Conservation (phyloP, 371 early-diverging fungal genomes). For the Mortierella sp. region DNA sequence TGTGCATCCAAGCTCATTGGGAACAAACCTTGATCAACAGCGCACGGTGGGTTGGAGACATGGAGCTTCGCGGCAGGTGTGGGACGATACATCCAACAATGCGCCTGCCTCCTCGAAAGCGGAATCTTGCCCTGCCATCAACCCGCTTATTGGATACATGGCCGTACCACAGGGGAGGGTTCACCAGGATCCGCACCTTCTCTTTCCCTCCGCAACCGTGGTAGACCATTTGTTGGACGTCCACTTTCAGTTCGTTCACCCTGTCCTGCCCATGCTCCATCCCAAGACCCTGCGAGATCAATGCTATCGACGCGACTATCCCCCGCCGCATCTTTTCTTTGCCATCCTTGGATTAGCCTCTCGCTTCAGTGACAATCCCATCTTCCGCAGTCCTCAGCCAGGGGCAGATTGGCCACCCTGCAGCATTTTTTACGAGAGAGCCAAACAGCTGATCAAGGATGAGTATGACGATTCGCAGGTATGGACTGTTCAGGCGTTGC, state of each 20-base stretch:
- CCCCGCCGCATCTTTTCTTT: constrained; percentile 70
- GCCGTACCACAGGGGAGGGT: constrained; percentile 1
- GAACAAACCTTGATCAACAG: too few species aligned
- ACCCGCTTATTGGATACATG: constrained; percentile 36
- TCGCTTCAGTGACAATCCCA: constrained; percentile 71
- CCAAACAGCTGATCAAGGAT: constrained; percentile 62
- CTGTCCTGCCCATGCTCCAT: constrained; percentile 46
- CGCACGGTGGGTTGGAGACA: too few species aligned
- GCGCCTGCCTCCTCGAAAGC: not conserved
- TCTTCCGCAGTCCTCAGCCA: constrained; percentile 65
- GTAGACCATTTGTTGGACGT: constrained; percentile 40
- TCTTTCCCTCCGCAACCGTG: constrained; percentile 24
- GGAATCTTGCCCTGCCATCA: constrained; percentile 1
- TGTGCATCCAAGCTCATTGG: too few species aligned
- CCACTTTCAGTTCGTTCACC: constrained; percentile 41
- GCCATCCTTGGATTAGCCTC: constrained; percentile 76
- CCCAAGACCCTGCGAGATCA: constrained; percentile 29
- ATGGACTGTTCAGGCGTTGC: constrained; percentile 67
- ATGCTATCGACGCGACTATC: constrained; percentile 29
- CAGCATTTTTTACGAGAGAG: constrained; percentile 64
- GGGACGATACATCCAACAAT: not conserved
- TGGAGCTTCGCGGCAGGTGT: not conserved
- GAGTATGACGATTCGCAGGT: constrained; percentile 68
- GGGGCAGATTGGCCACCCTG: constrained; percentile 56
- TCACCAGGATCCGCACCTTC: not conserved